Evolutionary conservation across 1,284 basidiomycete species (phyloP).

Genomic region (Rhodotorula sp.): DNA sequence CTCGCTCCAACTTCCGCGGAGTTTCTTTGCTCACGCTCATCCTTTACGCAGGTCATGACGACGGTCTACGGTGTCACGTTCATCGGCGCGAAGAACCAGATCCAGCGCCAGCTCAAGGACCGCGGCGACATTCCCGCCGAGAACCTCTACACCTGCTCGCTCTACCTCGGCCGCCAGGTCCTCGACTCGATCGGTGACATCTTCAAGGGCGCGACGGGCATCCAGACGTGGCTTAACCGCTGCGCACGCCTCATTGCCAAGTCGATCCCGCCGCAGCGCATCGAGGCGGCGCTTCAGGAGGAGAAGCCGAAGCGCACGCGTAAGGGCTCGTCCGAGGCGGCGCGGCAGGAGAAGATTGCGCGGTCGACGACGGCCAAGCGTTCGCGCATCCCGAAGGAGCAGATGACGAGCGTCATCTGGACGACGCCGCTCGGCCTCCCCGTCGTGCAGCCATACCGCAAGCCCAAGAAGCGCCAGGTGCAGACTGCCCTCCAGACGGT

Average conservation of each 20-base stretch:
- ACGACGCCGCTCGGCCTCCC: constrained; percentile 92
- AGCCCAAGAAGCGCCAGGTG: constrained; percentile 74
- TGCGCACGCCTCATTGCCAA: constrained; percentile 84
- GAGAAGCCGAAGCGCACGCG: neutral
- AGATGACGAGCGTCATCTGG: constrained; percentile 97
- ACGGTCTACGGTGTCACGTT: constrained; percentile 99
- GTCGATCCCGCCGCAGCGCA: constrained; percentile 76
- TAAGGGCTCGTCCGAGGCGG: neutral
- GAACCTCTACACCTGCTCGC: constrained; percentile 71
- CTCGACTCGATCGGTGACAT: constrained; percentile 87
- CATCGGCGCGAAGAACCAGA: constrained; percentile 92
- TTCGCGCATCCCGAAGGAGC: constrained; percentile 68
- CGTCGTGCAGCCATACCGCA: constrained; percentile 95
- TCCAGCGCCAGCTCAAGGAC: constrained; percentile 82
- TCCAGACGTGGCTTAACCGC: constrained; percentile 87
- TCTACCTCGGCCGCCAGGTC: constrained; percentile 62
- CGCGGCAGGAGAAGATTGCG: neutral
- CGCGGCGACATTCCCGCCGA: constrained; percentile 73
- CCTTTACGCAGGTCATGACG: constrained; percentile 78
- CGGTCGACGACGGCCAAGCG: neutral
- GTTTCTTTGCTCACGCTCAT: neutral
- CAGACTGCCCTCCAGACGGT: constrained; percentile 85
- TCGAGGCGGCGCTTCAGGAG: constrained; percentile 55
- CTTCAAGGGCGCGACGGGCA: constrained; percentile 85
- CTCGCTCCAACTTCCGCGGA: neutral